Base-by-base conservation (phyloP, 495 filamentous ascomycete species). In the Penicillium mononematosum region DNA sequence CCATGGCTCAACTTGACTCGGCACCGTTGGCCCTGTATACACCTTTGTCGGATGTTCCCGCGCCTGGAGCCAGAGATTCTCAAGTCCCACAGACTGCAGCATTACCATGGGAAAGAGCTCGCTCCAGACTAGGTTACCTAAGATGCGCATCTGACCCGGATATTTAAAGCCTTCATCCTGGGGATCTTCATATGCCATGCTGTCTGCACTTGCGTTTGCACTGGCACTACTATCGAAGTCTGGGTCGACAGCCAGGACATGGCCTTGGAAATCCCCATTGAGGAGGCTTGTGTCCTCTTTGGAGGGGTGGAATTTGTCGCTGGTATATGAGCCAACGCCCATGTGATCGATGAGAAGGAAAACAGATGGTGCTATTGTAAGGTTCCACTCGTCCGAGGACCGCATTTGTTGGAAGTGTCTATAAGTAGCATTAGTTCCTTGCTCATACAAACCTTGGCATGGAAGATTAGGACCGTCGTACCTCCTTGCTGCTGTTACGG, bases 21-120 rank as follows among this genome's bases (percentile, higher is more conserved):
- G 58, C 19, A 62, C 60, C 0, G 58, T 67, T 8, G 55, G 61
- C 17, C 64, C 61, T 0, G 57, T 51, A 56, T 67, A 67, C 8
- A 67, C 38, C 43, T 56, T 55, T 43, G 47, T 38, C 14, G 61
- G 64, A 60, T 67, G 64, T 9, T 58, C 25, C 19, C 12, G 34
- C 2, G 55, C 47, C 50, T 64, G 36, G 17, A 36, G 36, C 61
- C 64, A 67, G 12, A 57, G 50, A 17, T 64, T 17, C 31, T 59
- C 25, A 36, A 61, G 12, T 47, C 27, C 31, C 27, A 24, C 27
- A 7, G 32, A 49, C 34, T 34, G 24, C 27, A 32, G 20, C 20
- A 10, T 22, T 7, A 48, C n/a, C 27, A 61, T 20, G 61, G 52
- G 46, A 22, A 45, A 67, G 7, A 67, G 54, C 45, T 67, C 64